Evolutionary conservation across 2,329 filamentous ascomycete species (phyloP), one percentile per base, ranked within the genome.

Genomic region (Fulvia fulva): DNA sequence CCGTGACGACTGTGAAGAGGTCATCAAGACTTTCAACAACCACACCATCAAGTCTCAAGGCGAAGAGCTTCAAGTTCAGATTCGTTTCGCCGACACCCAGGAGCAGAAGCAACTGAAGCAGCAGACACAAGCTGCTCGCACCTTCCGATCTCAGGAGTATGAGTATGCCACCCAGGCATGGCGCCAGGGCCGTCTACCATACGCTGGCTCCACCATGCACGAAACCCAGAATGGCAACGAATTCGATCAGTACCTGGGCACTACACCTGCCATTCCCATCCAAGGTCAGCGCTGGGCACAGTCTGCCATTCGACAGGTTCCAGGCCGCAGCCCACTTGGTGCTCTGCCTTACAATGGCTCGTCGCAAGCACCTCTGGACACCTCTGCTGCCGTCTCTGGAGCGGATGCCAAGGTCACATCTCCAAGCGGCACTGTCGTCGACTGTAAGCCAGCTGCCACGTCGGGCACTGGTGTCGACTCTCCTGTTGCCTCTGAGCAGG

Each of bases 101-200:
- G 89, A 93, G 62, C 94, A 99, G 76, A 99, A 99, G 80, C 86
- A 94, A 72, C 82, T 99, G 67, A 99, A 99, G 82, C 89, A 94
- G 64, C 89, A 97, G 72, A 97, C 93, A 44, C 91, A 94, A 30
- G 91, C 96, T 73, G 90, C 92, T 58, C 91, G 94, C 61, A 91
- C 96, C 71, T 97, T 96, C 78, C 90, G 94, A 59, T 94, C 93
- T 58, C 94, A 94, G 58, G 94, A 97, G 78, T 97, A 97, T 77
- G 78, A 72, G 65, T 60, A 67, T 63, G 64, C 71, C 53, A 66
- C 71, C 53, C 65, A 69, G 51, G 68, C 68, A 56, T 68, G 67
- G 68, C 67, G 69, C 56, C 70, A 70, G 53, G 69, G 68, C 44
- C 66, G 65, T 55, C 62, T 68, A 21, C 67, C 66, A 50, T 65